Evolutionary conservation across 2,329 filamentous ascomycete genomes (phyloP).

Genomic region (Biscogniauxia mediterranea): DNA sequence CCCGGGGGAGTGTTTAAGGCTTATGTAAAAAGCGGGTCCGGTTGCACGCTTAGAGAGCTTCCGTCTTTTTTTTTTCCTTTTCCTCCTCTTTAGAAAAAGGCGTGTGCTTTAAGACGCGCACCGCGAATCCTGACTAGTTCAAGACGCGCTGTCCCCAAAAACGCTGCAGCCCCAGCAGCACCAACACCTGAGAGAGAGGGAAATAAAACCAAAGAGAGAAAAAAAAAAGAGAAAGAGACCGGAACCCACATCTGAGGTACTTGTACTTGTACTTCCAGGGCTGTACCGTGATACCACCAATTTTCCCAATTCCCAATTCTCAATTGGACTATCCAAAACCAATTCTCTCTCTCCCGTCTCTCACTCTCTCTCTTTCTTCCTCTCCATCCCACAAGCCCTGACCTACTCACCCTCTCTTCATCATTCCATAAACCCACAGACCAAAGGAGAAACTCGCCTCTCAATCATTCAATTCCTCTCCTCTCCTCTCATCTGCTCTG

Average conservation of each 20-base stretch:
- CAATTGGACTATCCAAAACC: slow-evolving; percentile 6
- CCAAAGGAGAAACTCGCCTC: slow-evolving; percentile 2
- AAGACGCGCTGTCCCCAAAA: slow-evolving; percentile 18
- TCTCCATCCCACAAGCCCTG: slow-evolving; percentile 10
- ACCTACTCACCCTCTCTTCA: slow-evolving; percentile 2
- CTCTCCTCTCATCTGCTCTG: too few species aligned
- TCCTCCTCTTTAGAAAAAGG: slow-evolving; percentile 6
- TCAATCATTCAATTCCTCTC: not conserved
- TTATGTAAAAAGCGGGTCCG: slow-evolving; percentile 13
- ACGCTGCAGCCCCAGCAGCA: not conserved
- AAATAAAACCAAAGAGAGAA: not conserved
- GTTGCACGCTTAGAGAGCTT: not conserved
- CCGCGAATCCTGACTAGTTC: slow-evolving; percentile 22
- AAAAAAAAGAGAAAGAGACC: too few species aligned
- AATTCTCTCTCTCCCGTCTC: slow-evolving; percentile 11
- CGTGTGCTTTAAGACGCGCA: slow-evolving; percentile 23
- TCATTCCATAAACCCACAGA: too few species aligned
- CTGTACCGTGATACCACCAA: slow-evolving; percentile 20
- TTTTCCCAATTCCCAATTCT: slow-evolving; percentile 9
- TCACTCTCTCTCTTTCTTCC: slow-evolving; percentile 1
- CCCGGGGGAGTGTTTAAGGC: slow-evolving; percentile 12
- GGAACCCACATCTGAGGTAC: slow-evolving; percentile 7
- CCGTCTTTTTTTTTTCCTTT: not conserved
- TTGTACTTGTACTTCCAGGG: slow-evolving; percentile 9
- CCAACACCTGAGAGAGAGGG: not conserved